Evolutionary conservation across 371 early-diverging fungal genomes (phyloP), one percentile per base, ranked within the genome.

Genomic region (Mucor lusitanicus): DNA sequence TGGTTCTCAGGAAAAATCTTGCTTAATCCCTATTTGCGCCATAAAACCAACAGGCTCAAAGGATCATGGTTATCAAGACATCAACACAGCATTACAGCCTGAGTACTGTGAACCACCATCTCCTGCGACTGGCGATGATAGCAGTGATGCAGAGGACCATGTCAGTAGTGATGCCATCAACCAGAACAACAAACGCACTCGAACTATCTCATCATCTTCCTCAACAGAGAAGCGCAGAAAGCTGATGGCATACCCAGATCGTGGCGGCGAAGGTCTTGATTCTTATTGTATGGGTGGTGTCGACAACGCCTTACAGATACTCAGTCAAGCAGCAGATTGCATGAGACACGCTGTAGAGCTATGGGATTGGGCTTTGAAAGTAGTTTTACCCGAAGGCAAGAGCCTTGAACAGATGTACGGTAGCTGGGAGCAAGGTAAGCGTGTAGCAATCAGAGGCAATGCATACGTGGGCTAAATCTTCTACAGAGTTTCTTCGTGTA

Each of bases 231-330:
- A 63, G 37, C 68, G 63, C n/a, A 58, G 42, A 25, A 58, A 23
- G 17, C 35, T 65, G 37, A 48, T 62, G 6, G 50, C 46, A 13
- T 40, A 57, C 4, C 68, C 68, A 13, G 71, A 75, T 6, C 73
- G 79, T 39, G 55, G 63, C 0, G 79, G 76, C 3, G 68, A 76
- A 63, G 79, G 79, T 9, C 46, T 74, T 11, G 55, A 69, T 54
- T 58, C 78, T 8, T 73, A 80, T 53, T 80, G 81, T 62, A 70
- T 80, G 76, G 63, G 65, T 27, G 81, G 81, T 12, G 76, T 76
- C 13, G 76, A 77, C 64, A 72, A 75, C 27, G 81, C 78, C 1
- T 63, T 80, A 19, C 76, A 71, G 32, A 68, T 74, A 9, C 46
- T 80, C 3, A 77, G 78, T 60, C 75, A 74, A 42, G 81, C 78